Evolutionary conservation across 805 yeast genomes (phyloP), one percentile per base, ranked within the genome.

Genomic region (Kodamaea jinghongensis): DNA sequence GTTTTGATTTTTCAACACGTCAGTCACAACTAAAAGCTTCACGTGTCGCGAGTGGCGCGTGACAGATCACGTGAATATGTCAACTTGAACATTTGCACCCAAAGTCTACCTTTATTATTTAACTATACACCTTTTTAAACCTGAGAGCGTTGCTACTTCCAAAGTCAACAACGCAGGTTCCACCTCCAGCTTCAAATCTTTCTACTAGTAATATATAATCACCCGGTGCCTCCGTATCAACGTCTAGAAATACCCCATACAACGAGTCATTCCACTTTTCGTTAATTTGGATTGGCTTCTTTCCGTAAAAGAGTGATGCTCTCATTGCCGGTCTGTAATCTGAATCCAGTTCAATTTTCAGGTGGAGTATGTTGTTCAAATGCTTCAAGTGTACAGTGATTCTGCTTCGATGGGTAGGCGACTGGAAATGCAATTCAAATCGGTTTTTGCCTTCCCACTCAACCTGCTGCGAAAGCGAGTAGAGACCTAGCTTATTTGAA

Each of bases 131-230:
- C n/a, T n/a, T 20, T 20, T 20, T 8, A 9, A 31, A n/a, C 13
- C 37, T 25, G n/a, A 3, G 15, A 25, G n/a, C n/a, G n/a, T n/a
- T n/a, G n/a, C 30, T 38, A 17, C 64, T 50, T 3, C 78, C 80
- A 25, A 70, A 52, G 11, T 62, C 64, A 1, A 74, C 61, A 6
- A 58, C 44, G 15, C 70, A 49, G 3, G 45, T 46, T 5, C 76
- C 80, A 4, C 45, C 37, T 0, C 81, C 81, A 4, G 54, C 48
- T 44, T 75, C 81, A 42, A 75, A 71, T 28, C 81, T 49, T 46
- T 75, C 81, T n/a, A 73, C 54, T 15, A 75, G 50, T 6, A 75
- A 42, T 3, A 72, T 56, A 39, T 71, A 70, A 4, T 43, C 46
- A 0, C 62, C 69, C 2, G 60, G 55, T 2, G 39, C 43, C 0